Base-by-base conservation (phyloP, 2,329 filamentous ascomycete species). In the Akanthomyces muscarius region DNA sequence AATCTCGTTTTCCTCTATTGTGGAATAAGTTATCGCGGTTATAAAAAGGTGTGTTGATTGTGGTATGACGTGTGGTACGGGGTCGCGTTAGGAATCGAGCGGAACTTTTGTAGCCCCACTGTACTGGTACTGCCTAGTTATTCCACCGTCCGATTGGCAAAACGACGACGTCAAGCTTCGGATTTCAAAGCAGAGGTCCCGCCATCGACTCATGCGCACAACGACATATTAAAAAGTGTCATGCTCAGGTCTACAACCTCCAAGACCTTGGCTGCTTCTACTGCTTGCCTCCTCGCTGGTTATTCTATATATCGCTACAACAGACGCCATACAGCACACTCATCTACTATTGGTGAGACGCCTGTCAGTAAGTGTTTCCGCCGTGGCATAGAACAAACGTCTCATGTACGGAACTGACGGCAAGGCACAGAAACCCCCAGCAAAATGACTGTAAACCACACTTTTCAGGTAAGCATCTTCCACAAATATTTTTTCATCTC, bases 371-470 rank as follows among this genome's bases (percentile, higher is more conserved):
- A 44, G 57, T 51, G 25, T 23, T 16, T 21, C 44, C 36, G 16
- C 36, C 28, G 4, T 30, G 28, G 23, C 48, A 7, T 14, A 28
- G 2, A 45, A 45, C 21, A 25, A 6, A 36, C 33, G 28, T 61
- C 13, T 28, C 14, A 38, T 25, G 30, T 28, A 28, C 45, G 42
- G 41, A 50, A 56, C 45, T 55, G 42, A 55, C 53, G 25, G 52
- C 18, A 5, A 56, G 25, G 13, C 10, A 44, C 47, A 62, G 51
- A 50, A 56, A 8, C 33, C 2, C 33, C 33, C 55, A 67, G 52
- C 70, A 79, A 70, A 60, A 82, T 81, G 79, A 72, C 78, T 41
- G 75, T 76, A 55, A 74, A 74, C 48, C 75, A 79, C 68, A 76
- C 77, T 60, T 82, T 82, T 63, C 77, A 80, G 76, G 80, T 82